phyloP scores from a whole-genome alignment of 163 green algal species.

The Dunaliella salina region DNA sequence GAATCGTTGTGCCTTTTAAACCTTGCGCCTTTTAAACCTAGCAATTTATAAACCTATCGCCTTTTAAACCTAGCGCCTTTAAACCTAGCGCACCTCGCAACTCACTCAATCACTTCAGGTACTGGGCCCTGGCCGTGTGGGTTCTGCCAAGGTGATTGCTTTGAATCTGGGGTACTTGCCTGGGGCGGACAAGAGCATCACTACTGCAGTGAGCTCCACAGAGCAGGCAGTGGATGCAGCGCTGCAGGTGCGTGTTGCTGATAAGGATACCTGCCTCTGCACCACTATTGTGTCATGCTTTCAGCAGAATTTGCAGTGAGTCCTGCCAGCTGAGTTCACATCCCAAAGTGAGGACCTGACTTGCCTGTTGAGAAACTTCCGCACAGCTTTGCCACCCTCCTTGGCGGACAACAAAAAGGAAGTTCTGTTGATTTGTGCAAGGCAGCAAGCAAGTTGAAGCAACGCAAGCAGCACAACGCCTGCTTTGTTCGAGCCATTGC shows the following conservation, averaged over 20 bases:
- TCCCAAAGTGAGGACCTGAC: neutral
- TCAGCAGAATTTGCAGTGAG: neutral
- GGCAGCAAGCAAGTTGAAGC: too few species aligned
- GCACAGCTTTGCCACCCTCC: neutral
- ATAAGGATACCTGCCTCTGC: neutral
- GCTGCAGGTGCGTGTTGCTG: neutral
- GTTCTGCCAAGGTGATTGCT: neutral
- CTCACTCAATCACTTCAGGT: neutral
- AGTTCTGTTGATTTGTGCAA: too few species aligned
- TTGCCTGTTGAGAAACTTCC: neutral
- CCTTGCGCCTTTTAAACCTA: too few species aligned
- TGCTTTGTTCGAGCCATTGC: too few species aligned
- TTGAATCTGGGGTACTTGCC: neutral
- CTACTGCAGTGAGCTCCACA: neutral
- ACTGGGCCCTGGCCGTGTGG: neutral
- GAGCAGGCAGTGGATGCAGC: neutral
- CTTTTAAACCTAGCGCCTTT: too few species aligned
- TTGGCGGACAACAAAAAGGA: too few species aligned
- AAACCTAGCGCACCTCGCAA: neutral
- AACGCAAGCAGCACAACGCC: too few species aligned
- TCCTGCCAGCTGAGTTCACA: neutral
- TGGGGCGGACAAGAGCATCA: neutral
- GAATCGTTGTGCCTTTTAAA: too few species aligned
- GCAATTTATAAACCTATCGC: too few species aligned
- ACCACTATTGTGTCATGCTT: neutral